Evolutionary conservation across 2,329 filamentous ascomycete genomes (phyloP).

Genomic region (Byssochlamys sp.): DNA sequence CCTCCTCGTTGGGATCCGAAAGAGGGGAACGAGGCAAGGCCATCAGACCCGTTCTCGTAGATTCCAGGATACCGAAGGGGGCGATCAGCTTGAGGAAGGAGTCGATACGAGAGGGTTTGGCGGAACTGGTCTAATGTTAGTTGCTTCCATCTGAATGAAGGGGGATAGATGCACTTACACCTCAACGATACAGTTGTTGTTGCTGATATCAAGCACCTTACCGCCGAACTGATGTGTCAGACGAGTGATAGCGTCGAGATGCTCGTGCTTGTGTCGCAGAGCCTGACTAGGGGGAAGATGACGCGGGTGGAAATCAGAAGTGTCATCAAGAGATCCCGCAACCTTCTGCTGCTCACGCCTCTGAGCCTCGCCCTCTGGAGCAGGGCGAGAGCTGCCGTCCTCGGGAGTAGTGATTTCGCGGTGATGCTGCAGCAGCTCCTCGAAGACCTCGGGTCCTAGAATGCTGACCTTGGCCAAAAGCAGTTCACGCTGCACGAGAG

Average conservation of each 20-base stretch:
- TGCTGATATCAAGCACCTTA: conserved; percentile 95
- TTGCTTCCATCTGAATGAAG: not conserved
- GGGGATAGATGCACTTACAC: conserved; percentile 53
- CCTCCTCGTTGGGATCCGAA: conserved; percentile 60
- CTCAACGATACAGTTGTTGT: conserved; percentile 96
- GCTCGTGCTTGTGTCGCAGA: conserved; percentile 91
- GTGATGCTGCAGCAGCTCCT: conserved; percentile 91
- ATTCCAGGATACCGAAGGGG: conserved; percentile 93
- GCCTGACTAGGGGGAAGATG: conserved; percentile 79
- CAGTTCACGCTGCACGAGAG: conserved; percentile 89
- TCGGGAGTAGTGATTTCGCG: conserved; percentile 61
- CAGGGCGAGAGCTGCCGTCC: conserved; percentile 36
- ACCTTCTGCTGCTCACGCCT: conserved; percentile 33
- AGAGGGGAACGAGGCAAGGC: conserved; percentile 88
- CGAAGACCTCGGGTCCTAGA: conserved; percentile 93
- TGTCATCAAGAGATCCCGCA: conserved; percentile 17
- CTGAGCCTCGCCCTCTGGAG: conserved; percentile 14
- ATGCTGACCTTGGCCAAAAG: conserved; percentile 94
- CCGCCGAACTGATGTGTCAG: conserved; percentile 95
- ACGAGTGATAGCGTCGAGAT: conserved; percentile 90
- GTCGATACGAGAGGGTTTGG: conserved; percentile 87
- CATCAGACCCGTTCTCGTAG: conserved; percentile 91
- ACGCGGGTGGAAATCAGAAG: conserved; percentile 74
- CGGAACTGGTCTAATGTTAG: conserved; percentile 50
- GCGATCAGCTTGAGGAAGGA: conserved; percentile 92